Base-by-base conservation (phyloP, 257 asterid genomes). In the Anisodus acutangulus region DNA sequence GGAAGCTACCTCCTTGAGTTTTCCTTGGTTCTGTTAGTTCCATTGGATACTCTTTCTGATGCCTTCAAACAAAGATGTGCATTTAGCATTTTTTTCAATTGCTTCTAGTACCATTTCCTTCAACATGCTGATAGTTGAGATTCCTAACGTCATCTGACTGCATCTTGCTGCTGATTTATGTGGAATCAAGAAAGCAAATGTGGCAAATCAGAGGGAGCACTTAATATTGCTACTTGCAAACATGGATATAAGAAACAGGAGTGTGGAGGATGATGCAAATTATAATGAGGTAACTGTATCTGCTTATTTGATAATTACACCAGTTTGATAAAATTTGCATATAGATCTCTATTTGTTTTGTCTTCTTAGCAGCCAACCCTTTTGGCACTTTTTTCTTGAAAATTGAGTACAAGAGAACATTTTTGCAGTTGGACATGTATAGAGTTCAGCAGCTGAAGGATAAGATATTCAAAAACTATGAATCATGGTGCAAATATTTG, bases 151-250 rank as follows among this genome's bases (percentile, higher is more conserved):
- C 68, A 64, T 83, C 88, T 88, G 86, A 87, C 83, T 64, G 70
- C 68, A 71, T 70, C 86, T 55, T 62, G 82, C 86, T 54, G 86
- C 84, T 86, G 16, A 60, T 58, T 45, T 87, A 71, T 86, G 86
- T 87, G 85, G 87, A 82, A 72, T 93, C 88, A 88, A 97, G 99
- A 95, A 95, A 93, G 98, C 97, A 88, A 97, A 97, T 87, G 98
- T 93, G 69, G 98, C 98, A 37, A 97, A 97, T 90, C 99, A 97
- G 89, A 90, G 99, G 85, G 99, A 97, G 85, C 99, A 97, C 93
- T 89, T 97, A 91, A 93, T 97, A 82, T 88, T 97, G 92, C 92
- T 97, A 86, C 94, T 97, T 83, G 98, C 98, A 83, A 97, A 97
- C 88, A 91, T 95, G 95, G 98, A 93, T 86, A 91, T 89, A 81